phyloP scores from a whole-genome alignment of 2,329 filamentous ascomycete species.

The Colletotrichum karsti region DNA sequence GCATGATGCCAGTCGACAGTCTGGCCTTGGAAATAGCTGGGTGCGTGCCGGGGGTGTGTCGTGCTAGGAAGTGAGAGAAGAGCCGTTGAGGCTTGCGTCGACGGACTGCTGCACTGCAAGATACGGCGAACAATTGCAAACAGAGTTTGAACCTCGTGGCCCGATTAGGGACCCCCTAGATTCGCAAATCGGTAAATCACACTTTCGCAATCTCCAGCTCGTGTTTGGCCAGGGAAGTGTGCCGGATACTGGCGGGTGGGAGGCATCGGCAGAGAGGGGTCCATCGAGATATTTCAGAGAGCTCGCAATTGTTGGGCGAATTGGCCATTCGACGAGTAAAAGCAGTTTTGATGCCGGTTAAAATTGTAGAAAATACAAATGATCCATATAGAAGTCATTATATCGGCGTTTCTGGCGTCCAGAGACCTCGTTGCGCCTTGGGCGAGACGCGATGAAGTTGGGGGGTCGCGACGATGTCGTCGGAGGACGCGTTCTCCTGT shows the following conservation, averaged over 20 bases:
- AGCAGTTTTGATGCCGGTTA: neutral
- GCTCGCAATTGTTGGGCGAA: neutral
- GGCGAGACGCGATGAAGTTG: slow-evolving; percentile 33
- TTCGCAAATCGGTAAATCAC: slow-evolving; percentile 12
- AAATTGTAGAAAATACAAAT: slow-evolving; percentile 35
- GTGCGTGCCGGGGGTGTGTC: neutral
- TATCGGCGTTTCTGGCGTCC: slow-evolving; percentile 22
- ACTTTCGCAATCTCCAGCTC: slow-evolving; percentile 12
- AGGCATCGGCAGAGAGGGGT: slow-evolving; percentile 5
- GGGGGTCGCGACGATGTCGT: slow-evolving; percentile 33
- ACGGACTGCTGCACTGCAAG: slow-evolving; percentile 6
- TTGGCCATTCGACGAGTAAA: slow-evolving; percentile 24
- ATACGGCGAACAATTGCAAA: slow-evolving; percentile 20
- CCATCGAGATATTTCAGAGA: slow-evolving; percentile 13
- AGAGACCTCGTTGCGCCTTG: slow-evolving; percentile 38
- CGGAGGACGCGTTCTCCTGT: slow-evolving; percentile 51
- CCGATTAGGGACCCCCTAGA: slow-evolving; percentile 13
- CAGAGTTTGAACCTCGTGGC: slow-evolving; percentile 16
- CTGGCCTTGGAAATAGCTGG: neutral
- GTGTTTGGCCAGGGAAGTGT: slow-evolving; percentile 10
- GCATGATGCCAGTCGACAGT: neutral
- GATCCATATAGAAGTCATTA: neutral
- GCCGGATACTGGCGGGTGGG: slow-evolving; percentile 7
- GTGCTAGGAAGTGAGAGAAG: neutral
- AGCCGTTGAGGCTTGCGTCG: slow-evolving; percentile 7